Conservation (phyloP, 2,329 filamentous ascomycete species). For the Ambrosiella cleistominuta region DNA sequence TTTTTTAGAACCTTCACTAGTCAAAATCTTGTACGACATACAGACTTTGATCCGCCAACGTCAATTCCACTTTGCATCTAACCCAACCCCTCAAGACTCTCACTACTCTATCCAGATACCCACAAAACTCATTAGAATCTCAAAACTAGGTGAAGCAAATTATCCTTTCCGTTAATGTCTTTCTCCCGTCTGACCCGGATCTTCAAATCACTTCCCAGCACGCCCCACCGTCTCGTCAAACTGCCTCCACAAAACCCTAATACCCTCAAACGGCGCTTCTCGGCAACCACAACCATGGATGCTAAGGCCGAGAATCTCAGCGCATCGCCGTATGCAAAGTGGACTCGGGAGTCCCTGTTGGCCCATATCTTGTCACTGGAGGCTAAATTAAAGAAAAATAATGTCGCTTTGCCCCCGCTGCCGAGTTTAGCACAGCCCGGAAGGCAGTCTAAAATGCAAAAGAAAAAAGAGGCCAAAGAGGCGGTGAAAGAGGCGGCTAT, state of each 20-base stretch:
- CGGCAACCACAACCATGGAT: slow-evolving; percentile 5
- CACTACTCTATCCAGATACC: background rate
- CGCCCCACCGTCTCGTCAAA: background rate
- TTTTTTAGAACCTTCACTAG: background rate
- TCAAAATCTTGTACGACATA: slow-evolving; percentile 7
- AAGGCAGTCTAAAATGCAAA: slow-evolving; percentile 4
- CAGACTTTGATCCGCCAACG: slow-evolving; percentile 4
- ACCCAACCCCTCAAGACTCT: background rate
- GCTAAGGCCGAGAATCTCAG: slow-evolving; percentile 12
- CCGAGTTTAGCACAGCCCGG: slow-evolving; percentile 8
- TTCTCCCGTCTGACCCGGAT: background rate
- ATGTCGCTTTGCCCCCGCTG: slow-evolving; percentile 10
- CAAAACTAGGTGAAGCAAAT: background rate
- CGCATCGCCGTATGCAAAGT: slow-evolving; percentile 38
- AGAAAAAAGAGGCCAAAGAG: slow-evolving; percentile 7
- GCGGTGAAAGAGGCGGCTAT: background rate
- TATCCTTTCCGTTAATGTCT: background rate
- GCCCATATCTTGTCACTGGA: slow-evolving; percentile 52
- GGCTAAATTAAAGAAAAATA: slow-evolving; percentile 34
- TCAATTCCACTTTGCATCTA: background rate
- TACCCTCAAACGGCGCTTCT: slow-evolving; percentile 6
- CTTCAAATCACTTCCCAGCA: background rate
- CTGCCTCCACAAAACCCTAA: background rate
- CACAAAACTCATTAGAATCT: background rate
- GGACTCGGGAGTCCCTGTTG: slow-evolving; percentile 52